Evolutionary conservation across 352 stramenopile species (phyloP).

Genomic region (Phytopythium mirpurense): DNA sequence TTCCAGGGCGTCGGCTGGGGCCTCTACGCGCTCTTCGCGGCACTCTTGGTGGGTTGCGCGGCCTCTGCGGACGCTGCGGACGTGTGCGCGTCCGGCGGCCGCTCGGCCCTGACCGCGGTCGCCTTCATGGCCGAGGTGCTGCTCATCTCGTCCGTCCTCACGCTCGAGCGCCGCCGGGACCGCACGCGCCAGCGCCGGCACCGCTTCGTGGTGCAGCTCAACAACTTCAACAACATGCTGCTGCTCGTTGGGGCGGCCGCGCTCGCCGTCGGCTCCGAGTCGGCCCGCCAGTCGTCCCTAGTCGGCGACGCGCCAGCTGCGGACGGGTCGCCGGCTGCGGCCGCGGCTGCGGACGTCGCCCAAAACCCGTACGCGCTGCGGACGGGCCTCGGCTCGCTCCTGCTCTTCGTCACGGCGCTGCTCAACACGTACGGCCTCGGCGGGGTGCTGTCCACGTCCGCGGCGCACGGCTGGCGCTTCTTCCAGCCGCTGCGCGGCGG

Average conservation of each 20-base stretch:
- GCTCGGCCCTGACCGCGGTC: constrained; percentile 46
- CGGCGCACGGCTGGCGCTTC: constrained; percentile 77
- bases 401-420: constrained; percentile 66
- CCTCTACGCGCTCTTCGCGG: constrained; percentile 51
- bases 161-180: constrained; percentile 42
- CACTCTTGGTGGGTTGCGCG: constrained; percentile 34
- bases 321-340: neutral
- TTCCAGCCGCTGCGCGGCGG: constrained; percentile 82
- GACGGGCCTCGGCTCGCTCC: constrained; percentile 52
- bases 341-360: neutral
- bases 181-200: constrained; percentile 28
- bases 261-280: constrained; percentile 55
- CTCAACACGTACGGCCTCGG: constrained; percentile 84
- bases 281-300: too few relatives aligned
- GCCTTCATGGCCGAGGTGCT: constrained; percentile 73
- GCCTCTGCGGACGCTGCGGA: constrained; percentile 13
- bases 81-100: constrained; percentile 39
- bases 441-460: constrained; percentile 59
- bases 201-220: constrained; percentile 62
- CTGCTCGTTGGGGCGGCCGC: constrained; percentile 62
- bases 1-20: constrained; percentile 62
- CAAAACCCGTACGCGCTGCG: constrained; percentile 35
- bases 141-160: constrained; percentile 72
- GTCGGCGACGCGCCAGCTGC: too few relatives aligned
- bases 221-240: constrained; percentile 88